Evolutionary conservation across 1,284 basidiomycete species (phyloP).

Genomic region (Rhodotorula sp.): DNA sequence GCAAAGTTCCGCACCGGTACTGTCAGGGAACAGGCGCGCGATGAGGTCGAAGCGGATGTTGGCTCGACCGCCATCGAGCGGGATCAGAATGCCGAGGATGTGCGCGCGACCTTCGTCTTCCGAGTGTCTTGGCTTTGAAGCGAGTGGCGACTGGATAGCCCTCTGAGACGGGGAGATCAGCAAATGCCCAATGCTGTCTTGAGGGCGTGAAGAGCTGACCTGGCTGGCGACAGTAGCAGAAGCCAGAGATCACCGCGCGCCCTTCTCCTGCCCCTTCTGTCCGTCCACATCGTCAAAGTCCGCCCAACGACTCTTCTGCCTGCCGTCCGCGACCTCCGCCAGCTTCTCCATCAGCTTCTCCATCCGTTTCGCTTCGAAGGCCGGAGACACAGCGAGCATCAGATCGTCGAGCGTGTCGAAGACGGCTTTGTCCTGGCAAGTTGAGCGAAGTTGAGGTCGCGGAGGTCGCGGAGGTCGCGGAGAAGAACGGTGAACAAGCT

Average conservation of each 20-base stretch:
- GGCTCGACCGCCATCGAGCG: conserved; percentile 89
- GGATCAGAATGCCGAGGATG: conserved; percentile 94
- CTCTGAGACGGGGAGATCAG: no score
- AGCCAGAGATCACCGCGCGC: no score
- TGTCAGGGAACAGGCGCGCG: conserved; percentile 93
- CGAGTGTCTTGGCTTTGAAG: conserved; percentile 75
- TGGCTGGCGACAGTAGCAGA: no score
- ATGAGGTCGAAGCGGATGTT: conserved; percentile 98
- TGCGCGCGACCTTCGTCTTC: conserved; percentile 96
- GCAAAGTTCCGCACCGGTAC: conserved; percentile 93
- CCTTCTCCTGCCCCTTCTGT: no score
- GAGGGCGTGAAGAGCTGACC: no score
- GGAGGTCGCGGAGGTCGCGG: background rate
- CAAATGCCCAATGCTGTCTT: no score
- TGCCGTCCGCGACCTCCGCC: background rate
- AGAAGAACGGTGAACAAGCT: background rate
- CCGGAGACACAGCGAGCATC: conserved; percentile 26
- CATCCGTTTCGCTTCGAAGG: conserved; percentile 23
- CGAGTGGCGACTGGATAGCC: no score
- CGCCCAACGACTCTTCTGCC: no score
- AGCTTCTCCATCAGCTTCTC: conserved; percentile 20
- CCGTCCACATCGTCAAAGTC: no score
- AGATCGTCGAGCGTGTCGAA: conserved; percentile 40
- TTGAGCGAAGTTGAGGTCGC: background rate
- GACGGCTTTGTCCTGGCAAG: background rate